phyloP scores from a whole-genome alignment of 2,329 filamentous ascomycete species.

The Penicillium rolfsii region DNA sequence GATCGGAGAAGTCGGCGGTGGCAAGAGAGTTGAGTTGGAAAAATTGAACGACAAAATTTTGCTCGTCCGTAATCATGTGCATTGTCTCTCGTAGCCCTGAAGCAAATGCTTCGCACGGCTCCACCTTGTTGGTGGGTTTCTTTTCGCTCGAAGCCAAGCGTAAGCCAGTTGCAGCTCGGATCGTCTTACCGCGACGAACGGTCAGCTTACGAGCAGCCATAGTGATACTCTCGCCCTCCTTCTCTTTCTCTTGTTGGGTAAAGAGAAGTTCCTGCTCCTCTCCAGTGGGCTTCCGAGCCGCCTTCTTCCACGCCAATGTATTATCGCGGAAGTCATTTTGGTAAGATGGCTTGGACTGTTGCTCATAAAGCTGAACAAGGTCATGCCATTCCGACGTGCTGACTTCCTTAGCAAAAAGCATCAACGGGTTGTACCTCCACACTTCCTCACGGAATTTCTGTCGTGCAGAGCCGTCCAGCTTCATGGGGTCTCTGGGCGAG shows the following conservation, averaged over 20 bases:
- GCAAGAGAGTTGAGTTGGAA: constrained; percentile 91
- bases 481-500: constrained; percentile 51
- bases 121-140: constrained; percentile 66
- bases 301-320: constrained; percentile 75
- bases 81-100: constrained; percentile 79
- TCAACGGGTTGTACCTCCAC: constrained; percentile 85
- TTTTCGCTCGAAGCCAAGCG: constrained; percentile 53
- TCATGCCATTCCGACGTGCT: constrained; percentile 80
- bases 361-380: constrained; percentile 78
- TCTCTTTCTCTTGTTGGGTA: constrained; percentile 85
- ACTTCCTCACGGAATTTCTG: constrained; percentile 72
- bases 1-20: constrained; percentile 79
- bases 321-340: constrained; percentile 80
- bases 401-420: constrained; percentile 86
- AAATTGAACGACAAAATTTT: constrained; percentile 96
- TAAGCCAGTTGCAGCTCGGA: constrained; percentile 49
- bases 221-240: constrained; percentile 69
- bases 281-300: constrained; percentile 71
- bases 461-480: constrained; percentile 72
- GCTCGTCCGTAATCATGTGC: constrained; percentile 84
- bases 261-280: constrained; percentile 88
- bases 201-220: constrained; percentile 85
- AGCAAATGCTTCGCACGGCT: constrained; percentile 80
- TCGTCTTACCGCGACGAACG: constrained; percentile 88
- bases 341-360: constrained; percentile 75